Evolutionary conservation across 768 basidiomycete genomes (phyloP).

Genomic region (Russula earlei): DNA sequence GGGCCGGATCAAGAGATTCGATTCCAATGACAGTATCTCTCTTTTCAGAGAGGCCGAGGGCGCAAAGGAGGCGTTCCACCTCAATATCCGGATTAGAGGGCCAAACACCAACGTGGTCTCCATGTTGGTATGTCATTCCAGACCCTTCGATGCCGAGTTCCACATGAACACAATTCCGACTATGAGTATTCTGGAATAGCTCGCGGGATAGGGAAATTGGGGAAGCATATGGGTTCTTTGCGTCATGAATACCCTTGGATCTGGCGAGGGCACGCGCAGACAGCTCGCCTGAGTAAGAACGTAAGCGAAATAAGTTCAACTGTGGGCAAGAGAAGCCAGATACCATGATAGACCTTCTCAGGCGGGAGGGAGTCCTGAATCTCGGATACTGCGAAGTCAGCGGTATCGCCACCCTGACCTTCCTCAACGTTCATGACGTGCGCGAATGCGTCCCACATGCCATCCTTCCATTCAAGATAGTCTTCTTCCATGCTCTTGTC

Average conservation of each 20-base stretch:
- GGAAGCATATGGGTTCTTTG: constrained; percentile 93
- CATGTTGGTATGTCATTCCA: constrained; percentile 97
- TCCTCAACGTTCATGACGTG: constrained; percentile 81
- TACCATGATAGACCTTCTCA: constrained; percentile 92
- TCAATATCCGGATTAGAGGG: constrained; percentile 89
- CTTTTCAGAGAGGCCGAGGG: constrained; percentile 77
- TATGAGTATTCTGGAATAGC: constrained; percentile 60
- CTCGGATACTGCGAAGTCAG: constrained; percentile 90
- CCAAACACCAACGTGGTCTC: constrained; percentile 97
- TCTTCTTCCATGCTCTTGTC: constrained; percentile 99
- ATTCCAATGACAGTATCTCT: constrained; percentile 80
- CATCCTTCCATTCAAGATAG: constrained; percentile 98
- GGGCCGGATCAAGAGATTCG: constrained; percentile 93
- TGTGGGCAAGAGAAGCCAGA: neutral
- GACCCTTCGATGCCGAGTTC: constrained; percentile 95
- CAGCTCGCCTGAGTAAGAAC: constrained; percentile 60
- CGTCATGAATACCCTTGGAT: constrained; percentile 93
- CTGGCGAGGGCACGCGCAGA: constrained; percentile 89
- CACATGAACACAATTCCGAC: constrained; percentile 89
- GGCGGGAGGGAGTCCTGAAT: constrained; percentile 52
- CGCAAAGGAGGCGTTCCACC: constrained; percentile 78
- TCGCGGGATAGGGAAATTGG: constrained; percentile 72
- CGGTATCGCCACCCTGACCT: constrained; percentile 88
- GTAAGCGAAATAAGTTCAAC: constrained; percentile 8
- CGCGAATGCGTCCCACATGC: constrained; percentile 92